Evolutionary conservation across 306 rosid species (phyloP).

Genomic region (Hippophae tibetana): DNA sequence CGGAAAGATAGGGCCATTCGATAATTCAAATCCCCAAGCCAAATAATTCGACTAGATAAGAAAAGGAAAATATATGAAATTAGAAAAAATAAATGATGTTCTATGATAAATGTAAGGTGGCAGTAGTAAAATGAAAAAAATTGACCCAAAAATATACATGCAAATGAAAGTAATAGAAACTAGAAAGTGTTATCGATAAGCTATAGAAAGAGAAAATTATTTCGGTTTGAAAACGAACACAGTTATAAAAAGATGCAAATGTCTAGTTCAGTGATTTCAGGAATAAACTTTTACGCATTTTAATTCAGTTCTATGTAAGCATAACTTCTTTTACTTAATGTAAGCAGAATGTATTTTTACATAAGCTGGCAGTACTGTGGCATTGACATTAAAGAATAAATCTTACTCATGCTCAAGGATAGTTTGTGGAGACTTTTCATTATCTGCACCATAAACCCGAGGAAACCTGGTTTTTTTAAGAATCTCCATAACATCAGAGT

Average conservation of each 20-base stretch:
- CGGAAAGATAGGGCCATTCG: constrained; percentile 89
- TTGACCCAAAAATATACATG: neutral
- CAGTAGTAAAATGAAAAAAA: neutral
- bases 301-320: no score
- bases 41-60: constrained; percentile 66
- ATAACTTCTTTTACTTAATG: neutral
- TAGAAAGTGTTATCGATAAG: no score
- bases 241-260: no score
- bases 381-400: constrained; percentile 8
- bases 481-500: constrained; percentile 92
- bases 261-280: no score
- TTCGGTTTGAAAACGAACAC: no score
- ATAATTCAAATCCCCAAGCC: constrained; percentile 99
- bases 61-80: constrained; percentile 9
- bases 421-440: constrained; percentile 87
- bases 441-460: constrained; percentile 52
- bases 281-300: no score
- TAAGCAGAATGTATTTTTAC: neutral
- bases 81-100: constrained; percentile 12
- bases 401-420: constrained; percentile 96
- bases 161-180: no score
- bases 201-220: no score
- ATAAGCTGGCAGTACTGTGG: neutral
- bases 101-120: neutral
- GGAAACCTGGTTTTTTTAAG: constrained; percentile 95